Conservation (phyloP, 352 stramenopile species). For the Pythium grandisporangium region DNA sequence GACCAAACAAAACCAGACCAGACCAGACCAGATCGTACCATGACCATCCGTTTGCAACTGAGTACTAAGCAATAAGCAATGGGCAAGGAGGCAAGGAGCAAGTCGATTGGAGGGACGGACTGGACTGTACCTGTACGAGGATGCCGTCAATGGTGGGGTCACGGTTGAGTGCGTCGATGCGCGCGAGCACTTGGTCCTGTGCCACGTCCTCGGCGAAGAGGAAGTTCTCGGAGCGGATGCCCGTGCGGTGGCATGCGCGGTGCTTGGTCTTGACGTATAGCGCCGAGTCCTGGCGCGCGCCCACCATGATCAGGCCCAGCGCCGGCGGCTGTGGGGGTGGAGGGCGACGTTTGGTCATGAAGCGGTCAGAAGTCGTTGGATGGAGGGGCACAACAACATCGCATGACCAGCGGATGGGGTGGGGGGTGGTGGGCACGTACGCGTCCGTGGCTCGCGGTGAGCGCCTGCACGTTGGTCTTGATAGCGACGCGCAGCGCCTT, state of each 20-base stretch:
- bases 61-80: not conserved
- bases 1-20: not conserved
- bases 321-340: conserved; percentile 84
- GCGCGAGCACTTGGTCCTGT: conserved; percentile 45
- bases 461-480: conserved; percentile 44
- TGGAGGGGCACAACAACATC: too few species aligned
- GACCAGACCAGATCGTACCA: too few species aligned
- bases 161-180: conserved; percentile 67
- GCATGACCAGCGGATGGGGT: too few species aligned
- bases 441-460: conserved; percentile 36
- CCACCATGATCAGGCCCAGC: conserved; percentile 97
- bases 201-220: conserved; percentile 52
- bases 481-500: conserved; percentile 49
- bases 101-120: not conserved
- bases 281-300: conserved; percentile 91
- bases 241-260: conserved; percentile 90
- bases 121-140: conserved; percentile 60
- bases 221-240: conserved; percentile 89
- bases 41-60: too few species aligned
- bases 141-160: conserved; percentile 79
- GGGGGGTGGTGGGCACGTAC: too few species aligned
- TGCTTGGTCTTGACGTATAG: conserved; percentile 99
- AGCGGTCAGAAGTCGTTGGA: too few species aligned
- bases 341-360: too few species aligned
- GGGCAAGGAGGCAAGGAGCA: not conserved